A percentile compares a stretch with the other conserved stretches of the same genome.
Conservation (phyloP, 768 basidiomycete species). For the Mycena kentingensis region DNA sequence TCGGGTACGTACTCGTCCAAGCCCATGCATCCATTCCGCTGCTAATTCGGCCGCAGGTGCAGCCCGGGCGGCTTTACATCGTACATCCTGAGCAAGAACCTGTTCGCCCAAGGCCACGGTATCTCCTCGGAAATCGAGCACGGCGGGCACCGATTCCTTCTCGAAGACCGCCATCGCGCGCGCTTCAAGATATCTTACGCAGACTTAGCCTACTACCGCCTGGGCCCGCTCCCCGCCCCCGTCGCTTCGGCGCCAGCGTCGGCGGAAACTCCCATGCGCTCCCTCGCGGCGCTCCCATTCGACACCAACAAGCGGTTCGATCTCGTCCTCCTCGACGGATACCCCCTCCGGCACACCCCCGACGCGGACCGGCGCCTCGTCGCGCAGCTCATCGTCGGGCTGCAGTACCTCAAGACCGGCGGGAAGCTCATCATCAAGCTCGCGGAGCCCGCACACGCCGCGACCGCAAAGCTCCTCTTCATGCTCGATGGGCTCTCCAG, state of each 20-base stretch:
- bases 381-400: constrained; percentile 29
- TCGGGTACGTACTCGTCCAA: constrained; percentile 23
- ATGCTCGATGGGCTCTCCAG: constrained; percentile 27
- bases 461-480: constrained; percentile 28
- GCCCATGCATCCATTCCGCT: not conserved
- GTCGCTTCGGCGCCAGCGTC: constrained; percentile 4
- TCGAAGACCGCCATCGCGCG: constrained; percentile 23
- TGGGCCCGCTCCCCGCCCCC: constrained; percentile 21
- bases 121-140: constrained; percentile 28
- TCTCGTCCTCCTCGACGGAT: constrained; percentile 28
- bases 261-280: no score
- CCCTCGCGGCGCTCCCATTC: constrained; percentile 15
- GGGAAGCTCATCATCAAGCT: constrained; percentile 29
- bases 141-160: constrained; percentile 28
- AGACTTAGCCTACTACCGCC: constrained; percentile 24
- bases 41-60: constrained; percentile 21
- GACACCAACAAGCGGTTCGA: constrained; percentile 23
- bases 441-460: constrained; percentile 23
- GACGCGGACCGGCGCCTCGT: constrained; percentile 25
- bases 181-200: constrained; percentile 23
- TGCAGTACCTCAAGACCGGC: constrained; percentile 18
- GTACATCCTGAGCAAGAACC: constrained; percentile 30
- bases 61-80: constrained; percentile 35
- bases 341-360: constrained; percentile 22
- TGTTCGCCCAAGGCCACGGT: constrained; percentile 27